A percentile compares a stretch with the other conserved stretches of the same genome.
These are phyloP conservation scores for Fusarium sulawesiense DNA, from an alignment of 2,329 filamentous ascomycete species.

Conservation along the genomic window DNA sequence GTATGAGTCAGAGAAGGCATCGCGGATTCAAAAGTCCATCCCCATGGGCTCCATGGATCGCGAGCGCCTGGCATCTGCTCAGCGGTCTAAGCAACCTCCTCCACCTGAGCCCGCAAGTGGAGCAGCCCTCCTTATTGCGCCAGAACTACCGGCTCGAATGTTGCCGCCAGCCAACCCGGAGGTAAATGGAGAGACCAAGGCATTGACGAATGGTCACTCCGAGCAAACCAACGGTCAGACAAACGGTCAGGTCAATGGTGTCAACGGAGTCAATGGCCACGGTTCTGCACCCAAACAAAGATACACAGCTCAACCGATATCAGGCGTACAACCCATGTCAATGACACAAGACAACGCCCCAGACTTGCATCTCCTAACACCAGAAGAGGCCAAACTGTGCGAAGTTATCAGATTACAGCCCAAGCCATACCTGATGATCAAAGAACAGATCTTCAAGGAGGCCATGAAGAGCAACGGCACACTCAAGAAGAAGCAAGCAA, in stretches of 20 bases:
- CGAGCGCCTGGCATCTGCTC: constrained; percentile 76
- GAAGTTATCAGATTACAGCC: constrained; percentile 86
- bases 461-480: constrained; percentile 88
- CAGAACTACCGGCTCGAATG: constrained; percentile 76
- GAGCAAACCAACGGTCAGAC: constrained; percentile 53
- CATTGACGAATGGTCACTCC: constrained; percentile 66
- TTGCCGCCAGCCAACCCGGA: constrained; percentile 51
- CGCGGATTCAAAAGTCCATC: constrained; percentile 74
- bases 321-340: constrained; percentile 71
- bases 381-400: constrained; percentile 88
- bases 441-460: constrained; percentile 91
- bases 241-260: constrained; percentile 62
- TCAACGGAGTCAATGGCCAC: constrained; percentile 55
- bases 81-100: constrained; percentile 74
- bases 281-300: constrained; percentile 59
- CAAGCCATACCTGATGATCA: constrained; percentile 95
- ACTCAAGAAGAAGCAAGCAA: constrained; percentile 93
- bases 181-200: constrained; percentile 62
- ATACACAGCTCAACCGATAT: constrained; percentile 66
- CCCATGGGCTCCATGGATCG: constrained; percentile 87
- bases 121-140: constrained; percentile 79
- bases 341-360: constrained; percentile 80
- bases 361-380: constrained; percentile 86
- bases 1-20: constrained; percentile 89
- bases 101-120: constrained; percentile 78